A percentile compares a stretch with the other conserved stretches of the same genome.
Evolutionary conservation across 352 stramenopile genomes (phyloP).

Genomic region (Globisporangium ultimum): DNA sequence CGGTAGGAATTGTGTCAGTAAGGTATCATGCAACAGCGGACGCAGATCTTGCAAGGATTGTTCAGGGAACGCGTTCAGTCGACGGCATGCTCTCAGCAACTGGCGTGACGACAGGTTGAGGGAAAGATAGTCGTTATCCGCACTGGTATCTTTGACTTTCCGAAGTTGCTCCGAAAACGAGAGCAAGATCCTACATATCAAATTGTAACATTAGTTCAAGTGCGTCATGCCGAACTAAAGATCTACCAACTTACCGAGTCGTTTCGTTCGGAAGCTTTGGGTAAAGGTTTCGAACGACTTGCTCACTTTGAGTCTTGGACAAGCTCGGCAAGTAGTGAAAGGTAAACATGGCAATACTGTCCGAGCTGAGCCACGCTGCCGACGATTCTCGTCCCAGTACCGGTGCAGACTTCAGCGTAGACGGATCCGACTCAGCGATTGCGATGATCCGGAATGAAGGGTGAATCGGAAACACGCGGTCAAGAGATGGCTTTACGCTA

Average conservation of each 20-base stretch:
- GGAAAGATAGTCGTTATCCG: constrained; percentile 41
- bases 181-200: constrained; percentile 38
- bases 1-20: constrained; percentile 77
- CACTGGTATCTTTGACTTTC: constrained; percentile 33
- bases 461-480: constrained; percentile 68
- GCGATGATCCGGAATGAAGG: constrained; percentile 88
- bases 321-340: constrained; percentile 60
- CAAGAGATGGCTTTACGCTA: constrained; percentile 15
- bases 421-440: constrained; percentile 64
- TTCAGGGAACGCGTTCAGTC: constrained; percentile 64
- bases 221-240: background rate
- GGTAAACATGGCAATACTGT: constrained; percentile 77
- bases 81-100: constrained; percentile 57
- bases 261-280: constrained; percentile 49
- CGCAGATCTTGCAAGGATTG: constrained; percentile 61
- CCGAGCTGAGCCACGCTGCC: constrained; percentile 66
- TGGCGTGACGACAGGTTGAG: constrained; percentile 67
- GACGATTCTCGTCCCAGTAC: constrained; percentile 41
- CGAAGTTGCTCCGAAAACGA: constrained; percentile 53
- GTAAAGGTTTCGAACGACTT: constrained; percentile 51
- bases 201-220: background rate
- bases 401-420: constrained; percentile 24
- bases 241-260: constrained; percentile 32
- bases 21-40: constrained; percentile 63
- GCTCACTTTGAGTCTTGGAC: constrained; percentile 31